Base-by-base conservation (phyloP, 352 stramenopile genomes). In the Globisporangium nagaii region DNA sequence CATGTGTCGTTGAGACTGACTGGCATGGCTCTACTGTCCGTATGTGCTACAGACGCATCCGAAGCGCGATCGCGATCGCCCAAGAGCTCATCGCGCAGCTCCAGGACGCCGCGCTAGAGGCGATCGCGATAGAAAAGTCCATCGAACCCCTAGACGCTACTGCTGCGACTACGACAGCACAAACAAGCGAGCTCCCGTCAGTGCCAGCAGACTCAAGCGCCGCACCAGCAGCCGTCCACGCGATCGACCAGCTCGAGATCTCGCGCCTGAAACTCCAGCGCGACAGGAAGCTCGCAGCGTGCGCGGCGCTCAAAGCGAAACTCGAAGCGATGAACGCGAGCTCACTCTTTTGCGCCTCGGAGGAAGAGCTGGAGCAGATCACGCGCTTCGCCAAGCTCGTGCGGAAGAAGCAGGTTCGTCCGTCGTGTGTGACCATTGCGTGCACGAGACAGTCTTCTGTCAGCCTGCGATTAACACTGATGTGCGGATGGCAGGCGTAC, bases 331-430 rank as follows among this genome's bases (percentile, higher is more conserved):
- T 62, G 62, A 20, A 25, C 43, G 17, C 64, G n/a, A 3, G n/a
- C 1, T 41, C 57, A 3, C 36, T 75, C 10, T 66, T 66, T 15
- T 35, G 67, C 17, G 40, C 27, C 0, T 19, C 13, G 7, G 41
- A 53, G 3, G 45, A 56, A 0, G 25, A 31, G 30, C 24, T 47
- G 10, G 20, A 25, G 30, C 45, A 60, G 3, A 15, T 64, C 32
- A 44, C 58, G 8, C 45, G 49, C 15, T 71, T 73, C 24, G 51
- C 57, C 0, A 68, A 60, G 28, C 57, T 40, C 9, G 57, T 62
- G 17, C 41, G 62, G 36, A 70, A 71, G 57, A 73, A 73, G 40
- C 62, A 68, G 57, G 67, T 75, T 7, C 10, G 44, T 46, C 12
- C 12, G 2, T n/a, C n/a, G n/a, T n/a, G n/a, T n/a, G n/a, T n/a